A percentile compares a stretch with the other conserved stretches of the same genome.
Conservation (phyloP, 2,329 filamentous ascomycete genomes). For the Aspergillus glaucus region DNA sequence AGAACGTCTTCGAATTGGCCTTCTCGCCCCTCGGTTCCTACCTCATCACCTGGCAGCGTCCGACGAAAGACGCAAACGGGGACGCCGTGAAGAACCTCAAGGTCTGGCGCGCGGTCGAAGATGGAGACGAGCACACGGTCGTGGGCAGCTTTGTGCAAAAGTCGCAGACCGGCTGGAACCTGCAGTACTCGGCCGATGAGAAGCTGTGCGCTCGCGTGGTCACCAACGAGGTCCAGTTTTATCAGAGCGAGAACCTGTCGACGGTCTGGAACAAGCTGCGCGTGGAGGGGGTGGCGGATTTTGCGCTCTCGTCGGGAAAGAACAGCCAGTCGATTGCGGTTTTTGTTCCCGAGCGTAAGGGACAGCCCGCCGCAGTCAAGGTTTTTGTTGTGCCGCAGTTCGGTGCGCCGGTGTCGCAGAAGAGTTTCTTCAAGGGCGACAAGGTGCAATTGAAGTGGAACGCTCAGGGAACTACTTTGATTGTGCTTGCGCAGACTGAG, state of each 20-base stretch:
- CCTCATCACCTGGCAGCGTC: conserved; percentile 93
- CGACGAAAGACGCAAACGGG: conserved; percentile 84
- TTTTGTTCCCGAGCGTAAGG: conserved; percentile 94
- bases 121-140: conserved; percentile 57
- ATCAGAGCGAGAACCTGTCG: conserved; percentile 75
- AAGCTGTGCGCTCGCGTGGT: conserved; percentile 86
- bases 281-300: conserved; percentile 83
- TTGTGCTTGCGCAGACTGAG: conserved; percentile 94
- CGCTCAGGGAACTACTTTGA: conserved; percentile 76
- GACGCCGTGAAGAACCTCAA: conserved; percentile 95
- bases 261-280: conserved; percentile 94
- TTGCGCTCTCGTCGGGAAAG: conserved; percentile 74
- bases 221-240: conserved; percentile 97
- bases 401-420: conserved; percentile 75
- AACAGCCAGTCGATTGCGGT: conserved; percentile 88
- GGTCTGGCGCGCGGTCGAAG: conserved; percentile 75
- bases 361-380: conserved; percentile 87
- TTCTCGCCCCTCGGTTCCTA: conserved; percentile 92
- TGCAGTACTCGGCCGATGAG: conserved; percentile 94
- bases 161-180: conserved; percentile 89
- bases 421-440: conserved; percentile 99
- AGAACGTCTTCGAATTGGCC: conserved; percentile 86
- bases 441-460: conserved; percentile 99
- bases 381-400: conserved; percentile 92
- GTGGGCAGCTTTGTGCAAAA: conserved; percentile 93